Percentiles rank a stretch among this genome's conserved stretches.
Evolutionary conservation across 768 basidiomycete species (phyloP).

Genomic region (Pleurotus salmoneostramineus): DNA sequence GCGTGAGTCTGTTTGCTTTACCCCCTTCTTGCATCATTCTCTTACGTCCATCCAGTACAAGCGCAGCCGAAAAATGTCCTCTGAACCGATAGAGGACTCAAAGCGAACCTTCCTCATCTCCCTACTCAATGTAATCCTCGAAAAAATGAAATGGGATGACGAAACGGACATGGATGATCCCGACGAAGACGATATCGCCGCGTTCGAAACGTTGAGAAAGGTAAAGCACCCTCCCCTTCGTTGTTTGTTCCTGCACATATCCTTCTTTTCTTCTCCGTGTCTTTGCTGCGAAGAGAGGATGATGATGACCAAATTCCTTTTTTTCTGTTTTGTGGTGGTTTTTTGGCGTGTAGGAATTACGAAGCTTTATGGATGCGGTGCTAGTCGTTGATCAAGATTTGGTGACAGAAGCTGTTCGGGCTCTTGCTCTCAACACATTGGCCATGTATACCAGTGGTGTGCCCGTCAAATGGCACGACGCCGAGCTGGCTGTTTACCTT

Average conservation of each 20-base stretch:
- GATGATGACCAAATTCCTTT: slow-evolving; percentile 8
- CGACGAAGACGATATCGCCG: slow-evolving; percentile 83
- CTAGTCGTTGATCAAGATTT: slow-evolving; percentile 82
- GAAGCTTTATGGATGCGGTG: slow-evolving; percentile 83
- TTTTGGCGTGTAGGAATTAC: slow-evolving; percentile 58
- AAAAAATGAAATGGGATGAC: slow-evolving; percentile 90
- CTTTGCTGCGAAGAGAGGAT: slow-evolving; percentile 15
- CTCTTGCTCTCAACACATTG: slow-evolving; percentile 71
- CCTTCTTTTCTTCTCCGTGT: background rate
- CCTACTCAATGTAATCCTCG: slow-evolving; percentile 72
- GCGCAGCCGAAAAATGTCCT: slow-evolving; percentile 55
- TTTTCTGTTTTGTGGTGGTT: background rate
- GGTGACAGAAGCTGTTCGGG: slow-evolving; percentile 73
- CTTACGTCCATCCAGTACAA: slow-evolving; percentile 64
- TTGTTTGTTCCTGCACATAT: slow-evolving; percentile 3
- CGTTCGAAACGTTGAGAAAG: slow-evolving; percentile 84
- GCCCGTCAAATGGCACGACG: slow-evolving; percentile 83
- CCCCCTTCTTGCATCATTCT: background rate
- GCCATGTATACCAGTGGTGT: slow-evolving; percentile 62
- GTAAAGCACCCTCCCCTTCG: slow-evolving; percentile 32
- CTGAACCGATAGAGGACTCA: slow-evolving; percentile 57
- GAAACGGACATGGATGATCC: slow-evolving; percentile 75
- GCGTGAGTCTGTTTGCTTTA: slow-evolving; percentile 46
- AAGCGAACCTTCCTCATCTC: slow-evolving; percentile 76
- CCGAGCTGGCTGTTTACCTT: slow-evolving; percentile 90